phyloP scores from a whole-genome alignment of 1,284 basidiomycete species.

The Puccinia triticina region DNA sequence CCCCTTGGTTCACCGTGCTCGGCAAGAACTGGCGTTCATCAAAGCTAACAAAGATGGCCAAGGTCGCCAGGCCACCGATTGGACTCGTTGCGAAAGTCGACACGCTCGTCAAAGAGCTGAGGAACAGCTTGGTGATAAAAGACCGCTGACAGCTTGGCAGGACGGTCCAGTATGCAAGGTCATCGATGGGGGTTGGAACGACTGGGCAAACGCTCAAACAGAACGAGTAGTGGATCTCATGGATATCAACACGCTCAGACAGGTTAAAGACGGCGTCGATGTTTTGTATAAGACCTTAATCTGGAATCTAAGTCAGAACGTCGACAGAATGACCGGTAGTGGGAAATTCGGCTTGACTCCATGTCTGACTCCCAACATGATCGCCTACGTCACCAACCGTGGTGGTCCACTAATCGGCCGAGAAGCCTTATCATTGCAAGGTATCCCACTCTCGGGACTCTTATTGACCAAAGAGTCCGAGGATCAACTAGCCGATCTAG shows the following conservation, averaged over 20 bases:
- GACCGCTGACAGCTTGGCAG: conserved; percentile 89
- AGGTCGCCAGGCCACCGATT: conserved; percentile 67
- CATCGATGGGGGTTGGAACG: conserved; percentile 88
- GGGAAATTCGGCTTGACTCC: conserved; percentile 81
- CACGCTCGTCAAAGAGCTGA: conserved; percentile 85
- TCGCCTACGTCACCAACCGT: conserved; percentile 90
- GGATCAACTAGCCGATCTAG: conserved; percentile 89
- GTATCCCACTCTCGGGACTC: conserved; percentile 85
- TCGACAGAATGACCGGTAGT: conserved; percentile 76
- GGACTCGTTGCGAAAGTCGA: conserved; percentile 87
- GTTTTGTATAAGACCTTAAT: conserved; percentile 88
- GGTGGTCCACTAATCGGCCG: conserved; percentile 94
- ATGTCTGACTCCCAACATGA: conserved; percentile 93
- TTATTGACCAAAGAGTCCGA: conserved; percentile 88
- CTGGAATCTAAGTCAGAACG: conserved; percentile 98
- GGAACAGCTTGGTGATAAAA: conserved; percentile 77
- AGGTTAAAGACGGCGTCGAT: conserved; percentile 77
- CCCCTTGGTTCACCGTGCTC: conserved; percentile 82
- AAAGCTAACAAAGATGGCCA: conserved; percentile 63
- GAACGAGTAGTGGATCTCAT: conserved; percentile 92
- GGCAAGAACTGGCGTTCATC: conserved; percentile 75
- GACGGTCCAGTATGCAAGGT: conserved; percentile 87
- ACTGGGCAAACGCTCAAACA: conserved; percentile 87
- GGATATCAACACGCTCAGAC: conserved; percentile 83
- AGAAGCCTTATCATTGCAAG: conserved; percentile 89